Base-by-base conservation (phyloP, 2,329 filamentous ascomycete species). In the Fusarium buxicola region DNA sequence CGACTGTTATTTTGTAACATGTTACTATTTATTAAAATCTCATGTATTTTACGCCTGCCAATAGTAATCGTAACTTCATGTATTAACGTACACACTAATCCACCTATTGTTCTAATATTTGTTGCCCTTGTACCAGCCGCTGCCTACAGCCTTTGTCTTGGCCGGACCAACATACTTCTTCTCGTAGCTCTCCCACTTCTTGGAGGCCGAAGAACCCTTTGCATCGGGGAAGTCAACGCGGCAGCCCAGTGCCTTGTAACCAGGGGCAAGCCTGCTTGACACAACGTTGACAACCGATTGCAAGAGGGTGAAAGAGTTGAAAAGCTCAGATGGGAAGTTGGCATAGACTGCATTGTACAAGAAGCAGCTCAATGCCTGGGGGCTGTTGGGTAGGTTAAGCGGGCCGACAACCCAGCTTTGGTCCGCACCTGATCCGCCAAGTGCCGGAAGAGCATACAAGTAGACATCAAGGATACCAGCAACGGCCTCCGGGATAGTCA, bases 391-490 rank as follows among this genome's bases (percentile, higher is more conserved):
- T 0, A 60, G 3, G 4, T 36, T 21, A 1, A 48, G 24, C 3
- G 56, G 46, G 2, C 58, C 58, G 5, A 52, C 36, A 5, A 63
- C 53, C 52, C 47, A 63, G 31, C 32, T 44, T 12, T 55, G 45
- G 12, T 58, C 43, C 8, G 58, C 58, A 1, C 59, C 58, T 10
- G 59, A 35, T n/a, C 58, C 60, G 16, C 46, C 58, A 13, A 54
- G 5, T 1, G 53, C 38, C 9, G 58, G 60, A 5, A n/a, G 41
- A 8, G 60, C 58, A 38, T 63, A 63, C 1, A 62, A 47, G 8
- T 38, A 63, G 12, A 63, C 53, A 5, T 63, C 60, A 9, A 63
- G 58, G 8, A 63, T 57, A 0, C 53, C 60, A 5, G 43, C 58
- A 2, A 62, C 60, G 2, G 60, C 53, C 48, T 62, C 60, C 0